Conservation (phyloP, 202 grass and related monocot genomes). For the Zizania palustris region DNA sequence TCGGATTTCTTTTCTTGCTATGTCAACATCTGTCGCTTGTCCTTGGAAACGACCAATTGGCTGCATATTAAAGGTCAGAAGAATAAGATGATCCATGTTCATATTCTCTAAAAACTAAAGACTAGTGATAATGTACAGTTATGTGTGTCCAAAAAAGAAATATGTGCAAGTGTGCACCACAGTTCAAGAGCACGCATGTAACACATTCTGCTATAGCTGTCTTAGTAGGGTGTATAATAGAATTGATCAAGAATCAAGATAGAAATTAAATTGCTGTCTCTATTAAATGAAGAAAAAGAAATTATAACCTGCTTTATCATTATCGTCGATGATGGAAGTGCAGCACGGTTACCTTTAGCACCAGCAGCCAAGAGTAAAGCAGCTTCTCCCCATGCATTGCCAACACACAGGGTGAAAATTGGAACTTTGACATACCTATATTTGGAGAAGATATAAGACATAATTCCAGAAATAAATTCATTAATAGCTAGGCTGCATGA, state of each 20-base stretch:
- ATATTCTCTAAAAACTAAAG: constrained; percentile 18
- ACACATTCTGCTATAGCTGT: background rate
- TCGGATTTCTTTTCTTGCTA: constrained; percentile 87
- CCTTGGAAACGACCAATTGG: constrained; percentile 86
- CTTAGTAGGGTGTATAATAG: background rate
- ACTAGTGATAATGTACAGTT: constrained; percentile 15
- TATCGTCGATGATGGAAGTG: constrained; percentile 89
- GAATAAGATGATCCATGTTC: constrained; percentile 37
- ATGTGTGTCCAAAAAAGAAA: constrained; percentile 19
- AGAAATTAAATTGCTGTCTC: constrained; percentile 27
- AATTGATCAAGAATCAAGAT: constrained; percentile 29
- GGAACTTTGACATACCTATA: constrained; percentile 73
- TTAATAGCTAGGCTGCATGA: constrained; percentile 1
- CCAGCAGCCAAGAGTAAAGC: constrained; percentile 94
- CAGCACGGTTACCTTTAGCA: constrained; percentile 74
- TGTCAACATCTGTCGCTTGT: constrained; percentile 70
- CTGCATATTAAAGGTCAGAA: constrained; percentile 59
- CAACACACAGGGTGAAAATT: constrained; percentile 92
- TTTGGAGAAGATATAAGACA: constrained; percentile 29
- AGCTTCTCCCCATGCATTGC: constrained; percentile 97
- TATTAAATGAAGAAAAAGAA: constrained; percentile 42
- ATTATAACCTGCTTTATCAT: constrained; percentile 97
- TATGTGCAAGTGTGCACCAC: background rate
- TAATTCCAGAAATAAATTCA: constrained; percentile 3
- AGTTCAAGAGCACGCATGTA: constrained; percentile 12